Base-by-base conservation (phyloP, 305 asterid genomes). In the Plantago rigida region DNA sequence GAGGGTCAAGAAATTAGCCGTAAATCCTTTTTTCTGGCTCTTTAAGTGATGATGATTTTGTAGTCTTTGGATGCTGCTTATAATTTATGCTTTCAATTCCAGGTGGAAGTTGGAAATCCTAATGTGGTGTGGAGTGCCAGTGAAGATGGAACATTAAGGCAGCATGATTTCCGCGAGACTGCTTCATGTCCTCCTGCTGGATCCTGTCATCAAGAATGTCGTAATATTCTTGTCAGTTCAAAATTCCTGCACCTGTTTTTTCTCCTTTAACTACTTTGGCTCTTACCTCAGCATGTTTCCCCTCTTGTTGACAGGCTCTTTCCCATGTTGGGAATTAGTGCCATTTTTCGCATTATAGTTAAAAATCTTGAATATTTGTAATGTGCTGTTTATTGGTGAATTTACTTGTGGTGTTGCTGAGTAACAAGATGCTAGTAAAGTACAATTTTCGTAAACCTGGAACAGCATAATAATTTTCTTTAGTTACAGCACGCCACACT, bases 61-160 rank as follows among this genome's bases (percentile, higher is more conserved):
- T 41, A 67, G 13, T 24, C 44, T 66, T 28, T 66, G 50, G 19
- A 34, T 63, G 62, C 61, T 63, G 63, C 60, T 62, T 62, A 56
- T 42, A 31, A 26, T 68, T 31, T 52, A 51, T 60, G 13, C 56
- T 60, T 60, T 54, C 19, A 63, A 47, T 68, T 67, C 47, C 73
- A 93, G 99, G 99, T 93, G 66, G 99, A 93, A 79, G 74, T 74
- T 44, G 99, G 99, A 75, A 93, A 89, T 69, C 99, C 96, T 47
- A 84, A 89, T 84, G 68, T 93, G 65, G 99, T 89, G 52, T 93
- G 97, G 97, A 93, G 99, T 87, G 99, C 99, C 44, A 93, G 99
- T 81, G 99, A 93, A 86, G 99, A 93, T 81, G 99, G 99, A 71
- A 93, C 99, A 29, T 67, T 93, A 74, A 80, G 97, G 84, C 99